Evolutionary conservation across 164 flowering plant genomes (phyloP), one percentile per base, ranked within the genome.

Genomic region (Kalanchoe fedtschenkoi): DNA sequence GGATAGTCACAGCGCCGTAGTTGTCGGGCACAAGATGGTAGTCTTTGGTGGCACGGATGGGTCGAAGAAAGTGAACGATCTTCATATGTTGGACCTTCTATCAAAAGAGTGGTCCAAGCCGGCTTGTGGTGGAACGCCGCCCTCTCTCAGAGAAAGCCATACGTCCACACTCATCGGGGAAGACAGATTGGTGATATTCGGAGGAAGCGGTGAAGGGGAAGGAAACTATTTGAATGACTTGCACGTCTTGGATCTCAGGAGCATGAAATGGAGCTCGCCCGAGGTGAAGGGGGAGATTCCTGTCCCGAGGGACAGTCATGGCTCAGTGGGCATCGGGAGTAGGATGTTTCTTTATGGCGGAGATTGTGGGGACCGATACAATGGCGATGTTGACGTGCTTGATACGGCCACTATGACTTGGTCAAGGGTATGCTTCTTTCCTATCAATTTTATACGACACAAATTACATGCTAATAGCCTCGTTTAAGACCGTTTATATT

Each of bases 181-280:
- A n/a, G 86, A 83, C 13, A 82, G 72, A 47, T 42, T 92, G 33
- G 81, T 92, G 61, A 74, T 92, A 35, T 92, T 92, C 66, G 98
- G 98, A n/a, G 98, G 98, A 1, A 92, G 96, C 62, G 96, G 98
- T 34, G 95, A 89, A 79, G 98, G 96, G 22, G 89, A 80, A 42
- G 82, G 69, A 3, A 87, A 88, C 70, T 92, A 89, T 72, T 75
- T 92, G 80, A 92, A 85, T 69, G 97, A 92, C 65, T 74, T 88
- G 62, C 91, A 92, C 73, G 68, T 92, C 68, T 71, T 92, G 43
- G 91, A 92, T 71, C 76, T 92, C 11, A 78, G 74, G 72, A 67
- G 78, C 34, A 83, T 92, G 96, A 72, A 43, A 60, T 92, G 98
- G 97, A 78, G 60, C 57, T 83, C 89, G 24, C 82, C 85, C 2